A percentile compares a stretch with the other conserved stretches of the same genome.
Evolutionary conservation across 441 rosid species (phyloP).

Genomic region (Jatropha multifida): DNA sequence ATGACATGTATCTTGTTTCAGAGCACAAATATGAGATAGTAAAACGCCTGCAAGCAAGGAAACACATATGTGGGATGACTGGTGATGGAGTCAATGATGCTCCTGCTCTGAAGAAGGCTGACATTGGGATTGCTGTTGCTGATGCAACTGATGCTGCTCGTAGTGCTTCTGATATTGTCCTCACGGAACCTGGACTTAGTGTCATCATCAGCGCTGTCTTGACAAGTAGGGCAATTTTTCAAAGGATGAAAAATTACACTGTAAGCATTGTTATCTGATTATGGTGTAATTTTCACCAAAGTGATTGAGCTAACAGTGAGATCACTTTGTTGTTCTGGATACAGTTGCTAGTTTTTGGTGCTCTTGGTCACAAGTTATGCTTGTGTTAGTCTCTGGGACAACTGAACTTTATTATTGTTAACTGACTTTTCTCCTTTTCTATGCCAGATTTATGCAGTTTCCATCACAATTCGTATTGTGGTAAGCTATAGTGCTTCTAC

Average conservation of each 20-base stretch:
- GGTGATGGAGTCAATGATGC: slow-evolving; percentile 99
- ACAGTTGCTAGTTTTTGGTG: background rate
- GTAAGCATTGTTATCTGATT: slow-evolving; percentile 37
- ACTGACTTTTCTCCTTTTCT: slow-evolving; percentile 18
- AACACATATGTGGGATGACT: slow-evolving; percentile 97
- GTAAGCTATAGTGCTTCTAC: slow-evolving; percentile 39
- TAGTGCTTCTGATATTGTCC: slow-evolving; percentile 95
- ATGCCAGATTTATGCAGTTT: slow-evolving; percentile 92
- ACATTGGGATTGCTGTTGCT: slow-evolving; percentile 98
- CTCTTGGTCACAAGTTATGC: background rate
- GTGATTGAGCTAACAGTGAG: background rate
- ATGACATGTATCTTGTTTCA: slow-evolving; percentile 32
- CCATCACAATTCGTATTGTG: slow-evolving; percentile 95
- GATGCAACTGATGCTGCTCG: slow-evolving; percentile 99
- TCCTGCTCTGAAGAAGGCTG: slow-evolving; percentile 98
- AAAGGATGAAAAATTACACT: slow-evolving; percentile 97
- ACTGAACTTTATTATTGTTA: background rate
- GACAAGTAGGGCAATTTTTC: slow-evolving; percentile 96
- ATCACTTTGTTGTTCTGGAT: background rate
- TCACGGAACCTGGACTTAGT: slow-evolving; percentile 96
- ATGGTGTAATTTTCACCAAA: background rate
- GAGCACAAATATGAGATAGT: slow-evolving; percentile 98
- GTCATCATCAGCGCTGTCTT: slow-evolving; percentile 97
- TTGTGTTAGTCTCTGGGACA: background rate
- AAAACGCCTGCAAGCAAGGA: slow-evolving; percentile 91